phyloP scores from a whole-genome alignment of 2,329 filamentous ascomycete species.

The Parastagonospora nodorum region DNA sequence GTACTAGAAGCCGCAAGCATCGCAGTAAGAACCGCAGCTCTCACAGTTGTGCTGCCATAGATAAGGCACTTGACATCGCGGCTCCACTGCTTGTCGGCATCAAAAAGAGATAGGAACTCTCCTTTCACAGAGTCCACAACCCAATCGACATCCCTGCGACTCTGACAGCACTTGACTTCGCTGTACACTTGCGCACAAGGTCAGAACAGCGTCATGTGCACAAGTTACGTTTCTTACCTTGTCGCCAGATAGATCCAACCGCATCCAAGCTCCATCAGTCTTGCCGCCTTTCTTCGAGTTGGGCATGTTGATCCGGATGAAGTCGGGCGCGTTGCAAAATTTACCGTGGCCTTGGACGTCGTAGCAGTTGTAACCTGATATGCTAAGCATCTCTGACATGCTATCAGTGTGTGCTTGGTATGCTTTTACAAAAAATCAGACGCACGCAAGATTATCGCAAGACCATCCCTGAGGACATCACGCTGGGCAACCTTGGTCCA shows the following conservation, averaged over 20 bases:
- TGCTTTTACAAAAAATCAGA: no score
- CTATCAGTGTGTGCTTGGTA: no score
- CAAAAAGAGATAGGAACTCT: background rate
- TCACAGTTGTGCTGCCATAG: background rate
- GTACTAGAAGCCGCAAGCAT: background rate
- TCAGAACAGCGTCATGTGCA: no score
- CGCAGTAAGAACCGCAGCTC: background rate
- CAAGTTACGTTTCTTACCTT: background rate
- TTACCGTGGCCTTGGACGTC: background rate
- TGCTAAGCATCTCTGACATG: no score
- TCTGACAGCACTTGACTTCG: background rate
- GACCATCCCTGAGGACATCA: no score
- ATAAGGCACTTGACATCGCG: background rate
- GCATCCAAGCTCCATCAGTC: background rate
- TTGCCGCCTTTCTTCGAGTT: background rate
- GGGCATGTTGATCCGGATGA: background rate
- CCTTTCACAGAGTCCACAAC: background rate
- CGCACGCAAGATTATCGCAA: no score
- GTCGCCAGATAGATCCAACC: background rate
- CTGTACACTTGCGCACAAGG: no score
- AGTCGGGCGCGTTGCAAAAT: background rate
- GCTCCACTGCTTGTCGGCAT: background rate
- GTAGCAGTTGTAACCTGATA: background rate
- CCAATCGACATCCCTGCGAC: background rate
- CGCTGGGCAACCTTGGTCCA: no score